Base-by-base conservation (phyloP, 495 filamentous ascomycete species). In the Cladorrhinum samala region DNA sequence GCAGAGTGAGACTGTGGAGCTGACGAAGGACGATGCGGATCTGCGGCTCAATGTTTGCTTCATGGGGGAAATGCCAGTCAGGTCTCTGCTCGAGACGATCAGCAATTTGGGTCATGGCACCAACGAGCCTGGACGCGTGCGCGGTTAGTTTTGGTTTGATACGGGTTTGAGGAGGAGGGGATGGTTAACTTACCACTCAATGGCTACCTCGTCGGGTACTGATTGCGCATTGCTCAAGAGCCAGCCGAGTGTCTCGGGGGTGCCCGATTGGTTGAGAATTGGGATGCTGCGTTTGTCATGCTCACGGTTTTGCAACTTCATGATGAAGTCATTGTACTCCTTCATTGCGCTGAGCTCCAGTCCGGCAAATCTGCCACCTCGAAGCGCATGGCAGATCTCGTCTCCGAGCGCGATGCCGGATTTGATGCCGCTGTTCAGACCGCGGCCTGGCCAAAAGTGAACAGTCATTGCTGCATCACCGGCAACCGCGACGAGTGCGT, bases 251-350 rank as follows among this genome's bases (percentile, higher is more conserved):
- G 58, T 67, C 56, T 68, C 66, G 2, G 66, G 66, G 0, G 66
- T 55, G 6, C 66, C 66, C 0, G 66, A 68, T 50, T 67, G 64
- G 55, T 68, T 68, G 20, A 68, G 54, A 0, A 68, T 68, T n/a
- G 66, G 66, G n/a, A 68, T 68, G 27, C 63, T 67, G 30, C 66
- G 64, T 59, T 68, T 68, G 56, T 68, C 66, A 54, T 68, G 66
- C 52, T 68, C 66, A 36, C 66, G 61, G 33, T 59, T 58, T 45
- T 68, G 66, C 1, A 68, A 59, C 52, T 65, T 68, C 43, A 68
- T 54, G 55, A 68, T 65, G 48, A 68, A 68, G 45, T 68, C 66
- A 48, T 68, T 68, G 56, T 68, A 68, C 46, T 64, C 57, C 46
- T 68, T 59, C 66, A 68, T 59, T 8, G 66, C 61, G 33, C 39